phyloP scores from a whole-genome alignment of 495 filamentous ascomycete species.

The Schizothecium vesticola region DNA sequence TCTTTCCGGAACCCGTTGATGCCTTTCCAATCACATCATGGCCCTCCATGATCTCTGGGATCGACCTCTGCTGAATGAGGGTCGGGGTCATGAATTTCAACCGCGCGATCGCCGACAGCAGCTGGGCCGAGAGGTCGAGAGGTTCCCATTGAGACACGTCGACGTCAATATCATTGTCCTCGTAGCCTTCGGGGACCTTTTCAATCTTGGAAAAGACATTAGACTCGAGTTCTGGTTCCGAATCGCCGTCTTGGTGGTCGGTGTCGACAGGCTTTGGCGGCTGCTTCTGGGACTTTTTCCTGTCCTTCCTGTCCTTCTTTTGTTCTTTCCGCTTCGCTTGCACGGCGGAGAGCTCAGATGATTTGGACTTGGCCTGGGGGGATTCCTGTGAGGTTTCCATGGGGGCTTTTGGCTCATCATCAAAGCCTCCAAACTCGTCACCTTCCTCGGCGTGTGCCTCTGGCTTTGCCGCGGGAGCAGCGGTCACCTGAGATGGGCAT shows the following conservation, averaged over 20 bases:
- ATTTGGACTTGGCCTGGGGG: neutral
- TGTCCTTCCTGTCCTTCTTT: constrained; percentile 29
- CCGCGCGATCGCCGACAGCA: constrained; percentile 67
- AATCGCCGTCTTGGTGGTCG: constrained; percentile 28
- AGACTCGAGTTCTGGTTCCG: constrained; percentile 36
- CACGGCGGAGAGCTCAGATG: constrained; percentile 1
- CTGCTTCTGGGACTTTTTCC: constrained; percentile 24
- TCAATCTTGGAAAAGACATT: constrained; percentile 38
- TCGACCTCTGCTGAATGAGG: constrained; percentile 66
- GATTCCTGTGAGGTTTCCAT: neutral
- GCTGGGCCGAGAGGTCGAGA: constrained; percentile 62
- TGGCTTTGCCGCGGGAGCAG: constrained; percentile 8
- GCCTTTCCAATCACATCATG: constrained; percentile 79
- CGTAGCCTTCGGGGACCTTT: constrained; percentile 33
- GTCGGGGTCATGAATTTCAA: constrained; percentile 77
- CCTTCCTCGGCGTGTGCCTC: constrained; percentile 24
- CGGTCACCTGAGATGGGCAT: constrained; percentile 18
- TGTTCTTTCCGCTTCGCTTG: constrained; percentile 6
- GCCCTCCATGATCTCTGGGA: constrained; percentile 69
- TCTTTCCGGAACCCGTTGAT: constrained; percentile 79
- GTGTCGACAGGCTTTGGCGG: constrained; percentile 24
- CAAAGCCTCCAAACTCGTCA: constrained; percentile 53
- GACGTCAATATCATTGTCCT: constrained; percentile 34
- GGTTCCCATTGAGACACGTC: constrained; percentile 72
- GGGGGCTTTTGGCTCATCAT: constrained; percentile 30